phyloP scores from a whole-genome alignment of 2,329 filamentous ascomycete species.

The Botrytis galanthina region DNA sequence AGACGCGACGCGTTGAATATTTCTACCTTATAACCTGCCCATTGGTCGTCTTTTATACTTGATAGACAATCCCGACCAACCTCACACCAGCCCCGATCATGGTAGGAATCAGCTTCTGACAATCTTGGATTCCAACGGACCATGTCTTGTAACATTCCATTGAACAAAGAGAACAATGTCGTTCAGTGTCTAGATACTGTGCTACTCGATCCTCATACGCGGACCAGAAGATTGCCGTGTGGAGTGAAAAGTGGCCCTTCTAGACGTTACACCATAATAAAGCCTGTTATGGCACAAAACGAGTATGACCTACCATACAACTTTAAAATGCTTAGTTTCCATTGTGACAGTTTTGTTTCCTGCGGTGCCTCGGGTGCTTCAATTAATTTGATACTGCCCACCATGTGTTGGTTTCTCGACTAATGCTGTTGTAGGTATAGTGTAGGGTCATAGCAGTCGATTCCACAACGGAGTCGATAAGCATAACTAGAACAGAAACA shows the following conservation, averaged over 20 bases:
- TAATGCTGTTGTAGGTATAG: neutral
- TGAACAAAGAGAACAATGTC: neutral
- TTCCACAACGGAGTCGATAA: neutral
- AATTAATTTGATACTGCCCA: slow-evolving; percentile 8
- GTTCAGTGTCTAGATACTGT: neutral
- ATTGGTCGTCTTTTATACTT: neutral
- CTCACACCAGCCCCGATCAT: no score
- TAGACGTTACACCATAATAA: neutral
- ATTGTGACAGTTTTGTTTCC: neutral
- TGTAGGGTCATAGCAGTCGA: neutral
- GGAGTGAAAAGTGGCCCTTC: neutral
- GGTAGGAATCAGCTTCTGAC: neutral
- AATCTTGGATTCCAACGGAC: neutral
- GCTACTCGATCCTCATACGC: neutral
- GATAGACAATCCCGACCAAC: no score
- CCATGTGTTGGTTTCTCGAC: neutral
- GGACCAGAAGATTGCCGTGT: neutral
- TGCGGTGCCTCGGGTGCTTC: neutral
- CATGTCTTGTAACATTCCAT: neutral
- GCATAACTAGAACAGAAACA: slow-evolving; percentile 3
- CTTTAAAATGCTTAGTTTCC: neutral
- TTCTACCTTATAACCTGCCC: neutral
- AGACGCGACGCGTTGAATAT: neutral
- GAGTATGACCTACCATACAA: neutral
- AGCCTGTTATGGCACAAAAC: slow-evolving; percentile 3